A percentile compares a stretch with the other conserved stretches of the same genome.
Conservation (phyloP, 148 eudicot genomes). For the Diospyros lotus region DNA sequence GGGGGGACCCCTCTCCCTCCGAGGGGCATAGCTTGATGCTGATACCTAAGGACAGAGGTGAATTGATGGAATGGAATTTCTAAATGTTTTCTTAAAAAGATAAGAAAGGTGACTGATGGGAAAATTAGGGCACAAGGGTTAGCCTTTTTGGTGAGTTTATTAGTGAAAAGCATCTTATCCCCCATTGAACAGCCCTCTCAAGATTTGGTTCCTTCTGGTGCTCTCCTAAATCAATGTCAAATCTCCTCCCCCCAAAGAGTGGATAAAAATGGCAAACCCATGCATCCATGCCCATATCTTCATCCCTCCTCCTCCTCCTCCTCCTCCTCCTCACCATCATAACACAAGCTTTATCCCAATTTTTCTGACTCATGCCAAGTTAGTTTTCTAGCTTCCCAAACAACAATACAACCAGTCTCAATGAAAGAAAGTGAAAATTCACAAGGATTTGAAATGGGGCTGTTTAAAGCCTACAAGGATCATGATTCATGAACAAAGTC, state of each 20-base stretch:
- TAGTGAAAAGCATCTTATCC: neutral
- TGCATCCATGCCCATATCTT: too few species aligned
- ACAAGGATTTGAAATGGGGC: neutral
- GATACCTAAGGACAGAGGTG: slow-evolving; percentile 9
- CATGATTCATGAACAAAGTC: too few species aligned
- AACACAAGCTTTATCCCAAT: neutral
- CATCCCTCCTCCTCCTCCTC: neutral
- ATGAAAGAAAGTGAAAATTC: neutral
- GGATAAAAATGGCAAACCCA: too few species aligned
- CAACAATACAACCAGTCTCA: too few species aligned
- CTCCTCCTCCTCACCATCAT: neutral
- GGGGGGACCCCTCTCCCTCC: slow-evolving; percentile 1
- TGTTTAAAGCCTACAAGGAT: too few species aligned
- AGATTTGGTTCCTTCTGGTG: neutral
- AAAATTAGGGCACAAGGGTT: neutral
- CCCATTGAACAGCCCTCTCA: slow-evolving; percentile 6
- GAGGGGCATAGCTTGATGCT: slow-evolving; percentile 11
- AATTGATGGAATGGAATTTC: neutral
- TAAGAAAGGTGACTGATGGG: neutral
- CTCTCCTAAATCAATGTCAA: neutral
- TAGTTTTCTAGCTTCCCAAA: neutral
- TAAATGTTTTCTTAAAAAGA: neutral
- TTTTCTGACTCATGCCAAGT: too few species aligned
- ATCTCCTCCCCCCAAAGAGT: too few species aligned
- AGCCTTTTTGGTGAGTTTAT: slow-evolving; percentile 11